Evolutionary conservation across 2,329 filamentous ascomycete genomes (phyloP), one percentile per base, ranked within the genome.

Genomic region (Nemania diffusa): DNA sequence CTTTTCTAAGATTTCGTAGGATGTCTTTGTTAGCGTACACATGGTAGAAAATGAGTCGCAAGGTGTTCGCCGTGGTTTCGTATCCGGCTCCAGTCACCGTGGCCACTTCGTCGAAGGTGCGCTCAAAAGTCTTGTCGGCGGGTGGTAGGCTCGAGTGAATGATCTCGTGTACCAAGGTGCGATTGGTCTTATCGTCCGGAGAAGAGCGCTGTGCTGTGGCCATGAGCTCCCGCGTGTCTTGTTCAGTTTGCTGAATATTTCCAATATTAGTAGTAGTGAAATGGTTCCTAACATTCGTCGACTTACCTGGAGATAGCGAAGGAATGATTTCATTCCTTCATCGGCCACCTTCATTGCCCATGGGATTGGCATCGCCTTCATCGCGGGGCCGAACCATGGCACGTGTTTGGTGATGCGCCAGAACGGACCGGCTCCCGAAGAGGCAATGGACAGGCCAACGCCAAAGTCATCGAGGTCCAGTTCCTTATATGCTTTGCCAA

Each of bases 401-500:
- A 63, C 24, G 13, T 63, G 61, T n/a, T 63, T 63, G 0, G 42
- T 57, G 42, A 52, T 57, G 22, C 53, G 61, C 61, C 61, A 63
- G 8, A 63, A 42, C 1, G 29, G 61, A 0, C 61, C 61, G 2
- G 61, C 29, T 0, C 46, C 61, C 8, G 0, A 1, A 29, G 42
- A 17, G 0, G 61, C 29, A 24, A 26, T 2, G 20, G 44, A 48
- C 11, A 62, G 5, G 1, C 2, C 59, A 17, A 29, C 29, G 24
- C 58, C 52, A 53, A 75, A 74, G 20, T 73, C 72, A 2, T 55
- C 53, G 1, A n/a, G n/a, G 13, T 26, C 67, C 37, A 60, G 32
- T 5, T 22, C n/a, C 5, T 71, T 65, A 44, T 69, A 73, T 3
- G 17, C 22, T 61, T 65, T 65, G 7, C 65, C 66, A 53, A 71